Evolutionary conservation across 306 rosid genomes (phyloP).

Genomic region (Medicago lupulina): DNA sequence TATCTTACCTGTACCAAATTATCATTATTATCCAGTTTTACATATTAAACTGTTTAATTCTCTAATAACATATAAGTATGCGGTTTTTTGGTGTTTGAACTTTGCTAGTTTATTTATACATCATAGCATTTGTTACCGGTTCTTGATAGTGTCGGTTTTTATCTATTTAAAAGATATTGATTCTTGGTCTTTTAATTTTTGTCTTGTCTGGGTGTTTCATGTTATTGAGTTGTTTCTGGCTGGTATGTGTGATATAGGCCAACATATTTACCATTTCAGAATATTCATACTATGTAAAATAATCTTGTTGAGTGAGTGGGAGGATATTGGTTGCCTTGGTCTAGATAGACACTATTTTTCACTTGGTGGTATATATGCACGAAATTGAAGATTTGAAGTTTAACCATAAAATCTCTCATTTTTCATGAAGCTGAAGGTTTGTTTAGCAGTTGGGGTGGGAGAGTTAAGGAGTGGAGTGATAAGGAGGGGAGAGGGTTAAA

Average conservation of each 20-base stretch:
- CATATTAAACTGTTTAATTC: constrained; percentile 17
- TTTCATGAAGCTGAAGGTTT: constrained; percentile 10
- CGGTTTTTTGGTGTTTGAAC: not conserved
- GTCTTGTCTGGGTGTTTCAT: not conserved
- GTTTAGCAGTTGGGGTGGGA: not conserved
- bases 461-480: not conserved
- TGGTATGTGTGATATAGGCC: constrained; percentile 17
- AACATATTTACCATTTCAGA: constrained; percentile 29
- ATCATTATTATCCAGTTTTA: constrained; percentile 14
- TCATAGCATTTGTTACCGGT: constrained; percentile 7
- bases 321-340: constrained; percentile 25
- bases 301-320: constrained; percentile 23
- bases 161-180: not conserved
- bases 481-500: not conserved
- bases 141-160: not conserved
- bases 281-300: not conserved
- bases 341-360: constrained; percentile 9
- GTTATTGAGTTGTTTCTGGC: constrained; percentile 22
- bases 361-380: constrained; percentile 10
- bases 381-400: constrained; percentile 1
- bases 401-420: not conserved
- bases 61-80: not conserved
- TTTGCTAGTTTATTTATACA: constrained; percentile 23
- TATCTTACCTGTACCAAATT: constrained; percentile 9
- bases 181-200: not conserved